Evolutionary conservation across 805 yeast genomes (phyloP).

Genomic region (Brettanomyces bruxellensis): DNA sequence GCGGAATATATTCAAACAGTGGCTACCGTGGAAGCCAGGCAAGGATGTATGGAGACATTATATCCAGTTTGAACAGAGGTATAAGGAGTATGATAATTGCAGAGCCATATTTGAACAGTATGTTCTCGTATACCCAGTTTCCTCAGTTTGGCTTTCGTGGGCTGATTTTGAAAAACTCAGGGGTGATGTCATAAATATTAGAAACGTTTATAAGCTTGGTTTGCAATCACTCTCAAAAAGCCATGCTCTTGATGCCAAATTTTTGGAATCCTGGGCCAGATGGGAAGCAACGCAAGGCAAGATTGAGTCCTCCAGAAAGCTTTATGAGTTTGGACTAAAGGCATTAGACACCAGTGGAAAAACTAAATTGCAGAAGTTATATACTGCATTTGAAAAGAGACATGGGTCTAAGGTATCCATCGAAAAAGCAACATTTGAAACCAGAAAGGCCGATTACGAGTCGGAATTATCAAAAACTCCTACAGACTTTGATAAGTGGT

Average conservation of each 20-base stretch:
- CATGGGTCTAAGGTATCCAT: constrained; percentile 48
- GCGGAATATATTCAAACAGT: constrained; percentile 59
- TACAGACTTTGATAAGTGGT: constrained; percentile 71
- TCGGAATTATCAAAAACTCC: constrained; percentile 36
- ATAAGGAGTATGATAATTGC: constrained; percentile 40
- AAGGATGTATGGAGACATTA: constrained; percentile 66
- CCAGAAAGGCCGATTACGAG: constrained; percentile 51
- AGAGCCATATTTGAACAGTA: constrained; percentile 51
- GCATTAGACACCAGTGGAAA: constrained; percentile 25
- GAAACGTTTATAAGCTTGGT: constrained; percentile 61
- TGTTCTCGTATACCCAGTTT: constrained; percentile 40
- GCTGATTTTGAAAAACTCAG: constrained; percentile 53
- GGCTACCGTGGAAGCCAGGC: constrained; percentile 74
- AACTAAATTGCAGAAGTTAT: constrained; percentile 31
- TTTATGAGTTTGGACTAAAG: constrained; percentile 44
- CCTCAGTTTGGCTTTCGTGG: constrained; percentile 70
- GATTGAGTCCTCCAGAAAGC: constrained; percentile 50
- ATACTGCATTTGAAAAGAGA: constrained; percentile 55
- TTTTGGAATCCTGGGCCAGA: constrained; percentile 48
- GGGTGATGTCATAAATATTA: constrained; percentile 35
- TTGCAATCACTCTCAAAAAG: constrained; percentile 40
- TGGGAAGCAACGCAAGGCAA: constrained; percentile 63
- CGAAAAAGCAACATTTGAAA: constrained; percentile 41
- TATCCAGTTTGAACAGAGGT: constrained; percentile 62
- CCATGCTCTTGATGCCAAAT: constrained; percentile 27